phyloP scores from a whole-genome alignment of 2,329 filamentous ascomycete species.

The Seiridium unicorne region DNA sequence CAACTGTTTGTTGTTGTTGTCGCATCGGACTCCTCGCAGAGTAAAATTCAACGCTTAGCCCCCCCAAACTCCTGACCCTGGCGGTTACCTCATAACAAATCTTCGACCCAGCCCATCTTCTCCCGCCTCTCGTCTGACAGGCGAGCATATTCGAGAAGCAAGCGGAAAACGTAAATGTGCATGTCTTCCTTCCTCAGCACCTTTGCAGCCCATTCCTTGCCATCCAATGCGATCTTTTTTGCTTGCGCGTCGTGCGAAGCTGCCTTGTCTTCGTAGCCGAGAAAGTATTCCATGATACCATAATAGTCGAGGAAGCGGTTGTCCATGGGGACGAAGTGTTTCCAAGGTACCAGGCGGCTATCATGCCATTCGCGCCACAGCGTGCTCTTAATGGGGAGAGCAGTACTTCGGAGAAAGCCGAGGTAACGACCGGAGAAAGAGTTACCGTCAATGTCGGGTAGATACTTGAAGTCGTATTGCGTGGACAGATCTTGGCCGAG shows the following conservation, averaged over 20 bases:
- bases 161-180: conserved; percentile 65
- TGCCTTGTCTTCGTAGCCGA: conserved; percentile 51
- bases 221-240: conserved; percentile 61
- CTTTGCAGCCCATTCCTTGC: conserved; percentile 66
- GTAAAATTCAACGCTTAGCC: background rate
- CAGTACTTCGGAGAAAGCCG: conserved; percentile 67
- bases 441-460: conserved; percentile 77
- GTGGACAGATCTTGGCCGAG: conserved; percentile 42
- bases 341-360: conserved; percentile 70
- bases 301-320: conserved; percentile 71
- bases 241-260: conserved; percentile 55
- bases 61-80: background rate
- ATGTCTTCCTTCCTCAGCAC: conserved; percentile 72
- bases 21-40: background rate
- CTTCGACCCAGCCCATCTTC: conserved; percentile 54
- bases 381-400: conserved; percentile 73
- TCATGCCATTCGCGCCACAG: conserved; percentile 83
- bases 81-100: conserved; percentile 31
- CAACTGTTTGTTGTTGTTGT: background rate
- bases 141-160: conserved; percentile 64
- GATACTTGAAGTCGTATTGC: conserved; percentile 64
- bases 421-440: conserved; percentile 68
- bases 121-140: conserved; percentile 51
- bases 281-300: conserved; percentile 71
- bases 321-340: conserved; percentile 80